Evolutionary conservation across 345 rosid species (phyloP).

Genomic region (Adansonia digitata): DNA sequence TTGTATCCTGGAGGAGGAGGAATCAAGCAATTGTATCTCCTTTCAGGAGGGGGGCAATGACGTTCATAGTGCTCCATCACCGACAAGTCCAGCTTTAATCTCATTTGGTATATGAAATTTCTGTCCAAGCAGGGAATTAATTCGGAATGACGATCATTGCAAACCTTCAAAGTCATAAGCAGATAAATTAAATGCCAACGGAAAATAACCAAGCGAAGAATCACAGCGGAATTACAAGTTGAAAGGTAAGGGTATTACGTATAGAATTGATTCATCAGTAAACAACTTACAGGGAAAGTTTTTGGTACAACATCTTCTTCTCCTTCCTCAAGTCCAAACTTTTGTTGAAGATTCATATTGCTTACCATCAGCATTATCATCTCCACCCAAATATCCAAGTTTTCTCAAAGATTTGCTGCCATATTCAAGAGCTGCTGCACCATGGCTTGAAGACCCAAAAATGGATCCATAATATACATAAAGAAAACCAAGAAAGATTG

Average conservation of each 20-base stretch:
- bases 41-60: constrained; percentile 93
- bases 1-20: constrained; percentile 98
- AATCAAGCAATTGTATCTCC: constrained; percentile 89
- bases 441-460: constrained; percentile 56
- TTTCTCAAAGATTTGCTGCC: constrained; percentile 63
- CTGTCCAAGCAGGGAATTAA: constrained; percentile 95
- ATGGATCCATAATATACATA: constrained; percentile 66
- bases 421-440: constrained; percentile 73
- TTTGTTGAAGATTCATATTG: constrained; percentile 49
- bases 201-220: constrained; percentile 2
- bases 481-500: constrained; percentile 61
- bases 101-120: constrained; percentile 79
- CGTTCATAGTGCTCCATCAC: constrained; percentile 99
- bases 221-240: background rate
- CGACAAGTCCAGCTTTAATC: constrained; percentile 90
- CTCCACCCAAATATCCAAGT: constrained; percentile 81
- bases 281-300: constrained; percentile 79
- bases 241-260: background rate
- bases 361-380: constrained; percentile 58
- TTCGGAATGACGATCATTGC: constrained; percentile 93
- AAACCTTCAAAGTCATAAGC: constrained; percentile 51
- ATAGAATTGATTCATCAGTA: background rate
- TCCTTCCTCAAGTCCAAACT: constrained; percentile 45
- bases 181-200: constrained; percentile 5
- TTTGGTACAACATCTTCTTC: constrained; percentile 44